Evolutionary conservation across 495 filamentous ascomycete genomes (phyloP).

Genomic region (Penicillium flavigenum): DNA sequence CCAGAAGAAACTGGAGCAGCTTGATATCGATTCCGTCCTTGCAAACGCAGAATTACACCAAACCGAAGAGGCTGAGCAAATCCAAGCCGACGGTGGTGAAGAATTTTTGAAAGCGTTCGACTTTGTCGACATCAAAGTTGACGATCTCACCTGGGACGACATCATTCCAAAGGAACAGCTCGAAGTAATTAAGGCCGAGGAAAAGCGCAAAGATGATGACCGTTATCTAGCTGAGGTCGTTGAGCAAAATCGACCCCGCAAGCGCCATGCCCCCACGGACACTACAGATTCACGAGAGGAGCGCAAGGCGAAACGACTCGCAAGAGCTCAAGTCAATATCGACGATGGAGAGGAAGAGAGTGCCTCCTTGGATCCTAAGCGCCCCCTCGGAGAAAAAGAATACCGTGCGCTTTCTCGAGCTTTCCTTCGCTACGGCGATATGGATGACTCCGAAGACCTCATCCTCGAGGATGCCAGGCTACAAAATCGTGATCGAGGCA

Average conservation of each 20-base stretch:
- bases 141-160: slow-evolving; percentile 91
- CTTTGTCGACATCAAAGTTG: slow-evolving; percentile 91
- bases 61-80: slow-evolving; percentile 83
- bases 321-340: slow-evolving; percentile 65
- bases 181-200: slow-evolving; percentile 82
- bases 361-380: slow-evolving; percentile 73
- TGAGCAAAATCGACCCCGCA: slow-evolving; percentile 82
- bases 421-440: slow-evolving; percentile 82
- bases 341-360: slow-evolving; percentile 62
- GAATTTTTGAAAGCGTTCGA: slow-evolving; percentile 89
- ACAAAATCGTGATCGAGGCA: slow-evolving; percentile 71
- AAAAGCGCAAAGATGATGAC: slow-evolving; percentile 79
- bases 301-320: slow-evolving; percentile 88
- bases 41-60: slow-evolving; percentile 94
- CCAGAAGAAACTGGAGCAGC: slow-evolving; percentile 91
- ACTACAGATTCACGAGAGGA: slow-evolving; percentile 76
- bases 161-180: slow-evolving; percentile 95
- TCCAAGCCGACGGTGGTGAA: slow-evolving; percentile 87
- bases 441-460: slow-evolving; percentile 83
- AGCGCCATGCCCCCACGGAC: slow-evolving; percentile 67
- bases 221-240: slow-evolving; percentile 78
- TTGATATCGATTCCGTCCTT: slow-evolving; percentile 97
- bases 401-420: slow-evolving; percentile 84
- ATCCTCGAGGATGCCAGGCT: slow-evolving; percentile 82
- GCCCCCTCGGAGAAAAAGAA: slow-evolving; percentile 85